These are phyloP conservation scores for Fusarium nurragi DNA, from an alignment of 2,329 filamentous ascomycete species.

Conservation along the genomic window DNA sequence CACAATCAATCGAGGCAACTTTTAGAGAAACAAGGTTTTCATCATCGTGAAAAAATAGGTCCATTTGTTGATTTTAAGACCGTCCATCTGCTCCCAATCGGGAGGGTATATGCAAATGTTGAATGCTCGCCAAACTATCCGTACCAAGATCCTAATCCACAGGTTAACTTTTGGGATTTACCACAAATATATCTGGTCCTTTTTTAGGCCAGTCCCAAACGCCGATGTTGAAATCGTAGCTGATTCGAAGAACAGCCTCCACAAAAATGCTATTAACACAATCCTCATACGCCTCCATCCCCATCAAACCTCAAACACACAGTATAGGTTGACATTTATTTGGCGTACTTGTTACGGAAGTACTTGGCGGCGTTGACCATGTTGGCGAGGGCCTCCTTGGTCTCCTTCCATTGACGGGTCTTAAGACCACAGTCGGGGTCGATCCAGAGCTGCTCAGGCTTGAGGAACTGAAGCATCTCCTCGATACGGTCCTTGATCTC, in stretches of 20 bases:
- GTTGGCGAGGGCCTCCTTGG: conserved; percentile 94
- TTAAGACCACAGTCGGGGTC: conserved; percentile 99
- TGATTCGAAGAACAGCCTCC: conserved; percentile 51
- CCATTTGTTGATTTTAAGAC: conserved; percentile 47
- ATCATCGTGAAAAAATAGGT: conserved; percentile 41
- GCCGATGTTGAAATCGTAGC: conserved; percentile 69
- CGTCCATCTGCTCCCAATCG: conserved; percentile 45
- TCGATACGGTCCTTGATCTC: conserved; percentile 98
- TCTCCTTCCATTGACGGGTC: conserved; percentile 98
- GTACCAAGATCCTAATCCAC: conserved; percentile 46
- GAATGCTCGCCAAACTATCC: conserved; percentile 51
- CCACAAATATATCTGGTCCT: conserved; percentile 49
- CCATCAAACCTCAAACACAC: conserved; percentile 31
- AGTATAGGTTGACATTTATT: conserved; percentile 51
- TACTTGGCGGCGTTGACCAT: conserved; percentile 98
- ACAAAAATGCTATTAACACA: conserved; percentile 48
- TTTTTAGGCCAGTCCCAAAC: conserved; percentile 56
- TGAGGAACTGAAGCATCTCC: conserved; percentile 98
- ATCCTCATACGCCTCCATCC: conserved; percentile 37
- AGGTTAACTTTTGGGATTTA: conserved; percentile 51
- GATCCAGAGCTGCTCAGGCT: conserved; percentile 99
- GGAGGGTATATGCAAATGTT: conserved; percentile 53
- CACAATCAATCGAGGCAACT: neutral
- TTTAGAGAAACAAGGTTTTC: conserved; percentile 16
- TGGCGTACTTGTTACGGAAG: conserved; percentile 89